phyloP scores from a whole-genome alignment of 352 stramenopile genomes.

The Globisporangium paddicum region DNA sequence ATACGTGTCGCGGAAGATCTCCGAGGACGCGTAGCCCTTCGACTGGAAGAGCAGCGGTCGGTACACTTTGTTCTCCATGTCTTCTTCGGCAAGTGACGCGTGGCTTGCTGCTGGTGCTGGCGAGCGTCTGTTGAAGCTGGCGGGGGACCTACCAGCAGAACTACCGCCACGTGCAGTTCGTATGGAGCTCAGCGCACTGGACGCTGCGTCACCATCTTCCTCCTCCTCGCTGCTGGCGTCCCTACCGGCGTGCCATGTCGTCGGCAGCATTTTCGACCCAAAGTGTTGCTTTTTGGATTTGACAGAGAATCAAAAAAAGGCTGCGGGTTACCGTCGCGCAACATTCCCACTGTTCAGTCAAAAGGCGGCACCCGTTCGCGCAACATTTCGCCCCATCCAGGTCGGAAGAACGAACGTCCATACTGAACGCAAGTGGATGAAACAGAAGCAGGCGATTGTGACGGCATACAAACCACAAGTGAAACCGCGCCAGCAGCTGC shows the following conservation, averaged over 20 bases:
- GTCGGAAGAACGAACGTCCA: neutral
- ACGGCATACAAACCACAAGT: conserved; percentile 6
- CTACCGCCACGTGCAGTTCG: neutral
- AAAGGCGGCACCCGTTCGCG: neutral
- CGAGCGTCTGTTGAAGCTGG: neutral
- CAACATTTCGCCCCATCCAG: neutral
- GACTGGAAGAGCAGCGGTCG: conserved; percentile 76
- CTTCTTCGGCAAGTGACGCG: conserved; percentile 13
- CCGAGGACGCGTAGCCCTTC: conserved; percentile 73
- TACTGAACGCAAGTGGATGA: conserved; percentile 14
- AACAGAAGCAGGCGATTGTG: conserved; percentile 1
- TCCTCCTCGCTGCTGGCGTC: neutral
- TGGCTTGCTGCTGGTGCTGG: neutral
- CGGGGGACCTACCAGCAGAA: no score
- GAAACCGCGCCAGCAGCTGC: conserved; percentile 2
- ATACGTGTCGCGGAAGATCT: conserved; percentile 74
- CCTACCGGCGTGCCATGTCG: neutral
- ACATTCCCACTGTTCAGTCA: neutral
- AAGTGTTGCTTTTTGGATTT: neutral
- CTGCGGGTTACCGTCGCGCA: neutral
- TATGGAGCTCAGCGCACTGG: neutral
- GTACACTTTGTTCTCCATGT: conserved; percentile 56
- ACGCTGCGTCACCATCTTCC: neutral
- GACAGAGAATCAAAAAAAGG: neutral
- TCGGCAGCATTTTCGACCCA: conserved; percentile 2